Evolutionary conservation across 345 rosid species (phyloP).

Genomic region (Lumnitzera racemosa): DNA sequence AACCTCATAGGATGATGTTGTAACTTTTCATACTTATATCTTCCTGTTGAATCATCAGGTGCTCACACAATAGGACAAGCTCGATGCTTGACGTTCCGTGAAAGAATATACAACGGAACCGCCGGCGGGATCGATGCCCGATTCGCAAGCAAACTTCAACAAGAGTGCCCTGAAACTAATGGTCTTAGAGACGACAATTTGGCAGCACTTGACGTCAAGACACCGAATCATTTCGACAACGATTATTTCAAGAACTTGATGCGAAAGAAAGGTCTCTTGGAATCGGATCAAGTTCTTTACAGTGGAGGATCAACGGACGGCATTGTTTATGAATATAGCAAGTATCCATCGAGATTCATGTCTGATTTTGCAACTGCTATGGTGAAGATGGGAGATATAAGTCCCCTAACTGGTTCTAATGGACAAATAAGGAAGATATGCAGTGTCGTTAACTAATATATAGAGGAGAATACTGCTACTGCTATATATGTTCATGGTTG

Average conservation of each 20-base stretch:
- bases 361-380: slow-evolving; percentile 13
- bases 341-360: slow-evolving; percentile 23
- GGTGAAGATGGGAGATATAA: slow-evolving; percentile 10
- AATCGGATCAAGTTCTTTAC: slow-evolving; percentile 38
- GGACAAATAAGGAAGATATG: slow-evolving; percentile 14
- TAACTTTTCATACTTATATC: no score
- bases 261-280: slow-evolving; percentile 47
- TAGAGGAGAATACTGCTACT: neutral
- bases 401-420: slow-evolving; percentile 4
- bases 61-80: slow-evolving; percentile 59
- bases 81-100: slow-evolving; percentile 34
- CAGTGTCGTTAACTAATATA: slow-evolving; percentile 6
- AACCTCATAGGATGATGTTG: no score
- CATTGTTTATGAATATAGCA: slow-evolving; percentile 35
- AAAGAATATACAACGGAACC: slow-evolving; percentile 32
- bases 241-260: slow-evolving; percentile 42
- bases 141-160: slow-evolving; percentile 35
- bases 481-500: no score
- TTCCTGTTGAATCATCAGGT: slow-evolving; percentile 13
- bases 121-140: slow-evolving; percentile 34
- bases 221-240: slow-evolving; percentile 47
- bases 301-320: slow-evolving; percentile 36
- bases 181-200: slow-evolving; percentile 16
- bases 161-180: slow-evolving; percentile 21
- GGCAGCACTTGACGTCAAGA: slow-evolving; percentile 42